Evolutionary conservation across 2,329 filamentous ascomycete species (phyloP), one percentile per base, ranked within the genome.

Genomic region (Apiospora kogelbergensis): DNA sequence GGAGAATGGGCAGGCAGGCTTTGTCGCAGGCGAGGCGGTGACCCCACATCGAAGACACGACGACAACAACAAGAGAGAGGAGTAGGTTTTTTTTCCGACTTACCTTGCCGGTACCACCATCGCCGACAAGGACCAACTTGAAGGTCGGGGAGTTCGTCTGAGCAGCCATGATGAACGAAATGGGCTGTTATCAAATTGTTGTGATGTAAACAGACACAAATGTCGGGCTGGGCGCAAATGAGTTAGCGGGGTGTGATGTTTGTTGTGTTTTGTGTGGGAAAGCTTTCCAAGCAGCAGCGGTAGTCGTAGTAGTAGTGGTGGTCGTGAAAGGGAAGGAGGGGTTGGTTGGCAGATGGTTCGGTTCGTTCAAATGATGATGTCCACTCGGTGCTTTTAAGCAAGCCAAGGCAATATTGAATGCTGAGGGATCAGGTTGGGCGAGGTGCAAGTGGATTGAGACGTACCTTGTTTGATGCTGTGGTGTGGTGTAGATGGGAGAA

Each of bases 101-200:
- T 84, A 97, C 96, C 95, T 99, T 99, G 87, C 96, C 96, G 80
- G 96, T 99, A 89, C 96, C 96, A 85, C 96, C 96, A 83, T 99
- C 96, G 83, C 96, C 96, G 80, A 99, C 96, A 85, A 99, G 94
- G 83, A 99, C 96, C 80, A 99, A 93, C 93, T 99, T 99, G 92
- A 99, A 99, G 83, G 94, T 97, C 76, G 95, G 94, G 75, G 86
- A 79, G 72, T 75, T 75, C 33, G 53, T 37, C 74, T 82, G 78
- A 81, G 82, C 77, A 84, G 92, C 89, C 93, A 96, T 97, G 78
- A 71, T 84, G 78, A 83, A 77, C 45, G 70, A 79, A 74, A 76
- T 75, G 68, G 68, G 67, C 67, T 65, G 63, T 65, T 42, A 20
- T 65, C 63, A 65, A n/a, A 20, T 68, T 70, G 71, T 66, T 68